Conservation (phyloP, 805 yeast species). For the Lachancea nothofagi region DNA sequence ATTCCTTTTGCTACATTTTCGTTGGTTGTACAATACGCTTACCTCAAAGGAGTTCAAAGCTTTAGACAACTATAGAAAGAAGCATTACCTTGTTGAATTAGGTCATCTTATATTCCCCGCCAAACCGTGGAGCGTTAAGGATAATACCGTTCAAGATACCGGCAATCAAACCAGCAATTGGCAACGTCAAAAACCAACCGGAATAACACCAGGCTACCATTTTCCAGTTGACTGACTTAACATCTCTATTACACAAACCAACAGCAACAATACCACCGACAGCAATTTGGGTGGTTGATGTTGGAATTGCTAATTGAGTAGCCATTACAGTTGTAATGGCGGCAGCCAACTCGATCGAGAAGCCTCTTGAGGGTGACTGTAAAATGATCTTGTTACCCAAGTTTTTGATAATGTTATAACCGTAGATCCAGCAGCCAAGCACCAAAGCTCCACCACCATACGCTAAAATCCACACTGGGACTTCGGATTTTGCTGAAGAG, state of each 20-base stretch:
- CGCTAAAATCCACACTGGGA: conserved; percentile 67
- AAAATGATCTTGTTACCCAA: conserved; percentile 70
- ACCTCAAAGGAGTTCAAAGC: too few species aligned
- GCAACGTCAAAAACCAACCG: conserved; percentile 71
- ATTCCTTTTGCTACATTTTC: too few species aligned
- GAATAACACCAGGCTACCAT: conserved; percentile 65
- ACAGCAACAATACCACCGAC: conserved; percentile 74
- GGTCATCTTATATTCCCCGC: conserved; percentile 28
- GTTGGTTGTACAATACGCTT: too few species aligned
- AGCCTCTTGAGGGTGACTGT: conserved; percentile 76
- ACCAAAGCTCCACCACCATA: conserved; percentile 63
- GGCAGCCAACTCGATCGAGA: conserved; percentile 71
- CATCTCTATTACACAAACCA: conserved; percentile 63
- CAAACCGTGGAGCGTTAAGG: conserved; percentile 54
- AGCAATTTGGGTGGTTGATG: conserved; percentile 74
- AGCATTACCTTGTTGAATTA: too few species aligned
- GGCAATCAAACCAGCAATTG: conserved; percentile 66
- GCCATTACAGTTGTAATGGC: conserved; percentile 74
- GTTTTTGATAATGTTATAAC: conserved; percentile 63
- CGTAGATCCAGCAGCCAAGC: conserved; percentile 65
- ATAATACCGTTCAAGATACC: conserved; percentile 61
- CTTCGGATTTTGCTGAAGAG: conserved; percentile 43
- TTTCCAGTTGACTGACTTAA: conserved; percentile 67
- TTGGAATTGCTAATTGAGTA: conserved; percentile 63
- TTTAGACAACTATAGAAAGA: too few species aligned